Evolutionary conservation across 345 rosid species (phyloP).

Genomic region (Lepidium didymum): DNA sequence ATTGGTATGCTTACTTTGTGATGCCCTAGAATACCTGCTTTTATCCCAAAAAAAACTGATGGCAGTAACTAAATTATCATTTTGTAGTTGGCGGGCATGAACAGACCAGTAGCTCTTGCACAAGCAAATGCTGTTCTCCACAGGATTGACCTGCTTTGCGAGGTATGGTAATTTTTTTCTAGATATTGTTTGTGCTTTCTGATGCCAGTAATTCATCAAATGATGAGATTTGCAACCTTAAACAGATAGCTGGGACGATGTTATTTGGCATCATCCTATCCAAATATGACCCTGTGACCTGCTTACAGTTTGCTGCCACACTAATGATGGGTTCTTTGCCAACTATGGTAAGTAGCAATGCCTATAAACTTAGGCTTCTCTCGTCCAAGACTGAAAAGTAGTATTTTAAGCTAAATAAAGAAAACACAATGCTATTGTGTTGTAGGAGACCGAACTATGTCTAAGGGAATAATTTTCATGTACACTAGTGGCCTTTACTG

Average conservation of each 20-base stretch:
- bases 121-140: constrained; percentile 89
- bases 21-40: constrained; percentile 7
- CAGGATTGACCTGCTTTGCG: constrained; percentile 86
- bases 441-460: not conserved
- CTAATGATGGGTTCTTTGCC: constrained; percentile 69
- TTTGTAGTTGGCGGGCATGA: constrained; percentile 78
- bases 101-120: constrained; percentile 86
- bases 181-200: not conserved
- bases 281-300: constrained; percentile 71
- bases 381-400: not conserved
- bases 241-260: constrained; percentile 82
- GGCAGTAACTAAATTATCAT: not conserved
- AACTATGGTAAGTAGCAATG: constrained; percentile 53
- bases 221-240: not conserved
- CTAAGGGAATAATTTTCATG: not conserved
- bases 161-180: constrained; percentile 36
- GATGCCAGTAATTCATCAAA: not conserved
- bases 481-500: not conserved
- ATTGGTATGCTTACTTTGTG: constrained; percentile 45
- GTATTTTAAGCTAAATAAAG: not conserved
- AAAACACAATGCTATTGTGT: not conserved
- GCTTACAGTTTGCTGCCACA: constrained; percentile 73
- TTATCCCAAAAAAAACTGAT: not conserved
- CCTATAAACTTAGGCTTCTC: not conserved
- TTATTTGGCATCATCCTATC: constrained; percentile 80